These are phyloP conservation scores for Tardiomyces blankii DNA, from an alignment of 1,139 yeast genomes.

Conservation along the genomic window DNA sequence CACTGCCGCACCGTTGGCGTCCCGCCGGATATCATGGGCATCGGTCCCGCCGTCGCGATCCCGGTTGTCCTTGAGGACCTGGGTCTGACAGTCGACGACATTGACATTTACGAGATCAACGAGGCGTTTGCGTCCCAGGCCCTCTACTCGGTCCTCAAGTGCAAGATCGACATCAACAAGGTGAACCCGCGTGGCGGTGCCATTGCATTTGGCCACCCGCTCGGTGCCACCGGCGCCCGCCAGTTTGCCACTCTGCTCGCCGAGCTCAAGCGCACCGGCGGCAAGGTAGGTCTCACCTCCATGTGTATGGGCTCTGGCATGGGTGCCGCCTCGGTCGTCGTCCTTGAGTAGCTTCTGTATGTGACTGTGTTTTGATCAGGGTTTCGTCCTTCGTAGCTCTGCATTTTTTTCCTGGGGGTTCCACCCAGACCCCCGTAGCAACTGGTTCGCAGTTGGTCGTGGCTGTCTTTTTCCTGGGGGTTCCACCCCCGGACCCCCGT, in stretches of 20 bases:
- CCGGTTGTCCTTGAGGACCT: constrained; percentile 64
- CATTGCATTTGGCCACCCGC: constrained; percentile 90
- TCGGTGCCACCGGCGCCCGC: constrained; percentile 94
- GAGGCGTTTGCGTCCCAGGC: constrained; percentile 97
- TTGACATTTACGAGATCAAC: constrained; percentile 74
- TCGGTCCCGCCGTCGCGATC: constrained; percentile 92
- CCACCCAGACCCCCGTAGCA: no score
- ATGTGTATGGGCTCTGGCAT: constrained; percentile 98
- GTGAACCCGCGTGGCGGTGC: constrained; percentile 95
- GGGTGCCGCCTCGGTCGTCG: constrained; percentile 90
- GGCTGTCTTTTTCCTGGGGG: neutral
- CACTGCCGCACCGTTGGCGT: constrained; percentile 76
- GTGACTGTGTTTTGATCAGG: no score
- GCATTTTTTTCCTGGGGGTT: no score
- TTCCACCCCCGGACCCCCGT: no score
- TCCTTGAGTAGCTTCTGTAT: constrained; percentile 43
- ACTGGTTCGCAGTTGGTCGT: no score
- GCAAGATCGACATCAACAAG: constrained; percentile 56
- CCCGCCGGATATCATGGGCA: constrained; percentile 95
- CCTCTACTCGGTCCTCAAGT: constrained; percentile 55
- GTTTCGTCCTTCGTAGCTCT: no score
- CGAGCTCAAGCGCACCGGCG: constrained; percentile 52
- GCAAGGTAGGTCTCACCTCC: constrained; percentile 81
- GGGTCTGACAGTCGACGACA: constrained; percentile 52
- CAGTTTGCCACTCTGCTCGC: constrained; percentile 81